A percentile compares a stretch with the other conserved stretches of the same genome.
phyloP scores from a whole-genome alignment of 2,329 filamentous ascomycete genomes.

The Aspergillus nomiae region DNA sequence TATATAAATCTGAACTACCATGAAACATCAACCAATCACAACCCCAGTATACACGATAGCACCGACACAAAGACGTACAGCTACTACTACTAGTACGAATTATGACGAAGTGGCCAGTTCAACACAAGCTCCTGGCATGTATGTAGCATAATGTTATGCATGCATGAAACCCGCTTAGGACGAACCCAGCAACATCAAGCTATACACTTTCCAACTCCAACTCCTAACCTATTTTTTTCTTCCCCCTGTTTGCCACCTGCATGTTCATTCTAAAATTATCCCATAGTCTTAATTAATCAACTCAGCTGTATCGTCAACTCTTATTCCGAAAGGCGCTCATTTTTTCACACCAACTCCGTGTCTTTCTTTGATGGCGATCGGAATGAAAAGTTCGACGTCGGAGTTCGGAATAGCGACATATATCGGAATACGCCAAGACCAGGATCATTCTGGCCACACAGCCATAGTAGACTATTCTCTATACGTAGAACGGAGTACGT shows the following conservation, averaged over 20 bases:
- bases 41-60: neutral
- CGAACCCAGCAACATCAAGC: neutral
- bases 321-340: neutral
- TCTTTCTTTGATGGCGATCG: neutral
- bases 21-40: neutral
- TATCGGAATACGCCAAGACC: neutral
- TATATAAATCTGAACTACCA: neutral
- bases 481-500: neutral
- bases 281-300: neutral
- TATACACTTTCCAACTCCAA: neutral
- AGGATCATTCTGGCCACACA: neutral
- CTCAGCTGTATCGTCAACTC: neutral
- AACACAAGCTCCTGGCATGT: neutral
- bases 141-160: neutral
- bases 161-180: neutral
- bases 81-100: too few species aligned
- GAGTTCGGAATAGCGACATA: neutral
- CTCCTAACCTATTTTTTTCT: neutral
- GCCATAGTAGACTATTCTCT: neutral
- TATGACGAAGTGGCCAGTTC: too few species aligned
- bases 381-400: neutral
- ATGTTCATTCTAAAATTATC: neutral
- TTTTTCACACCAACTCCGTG: neutral
- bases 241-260: neutral
- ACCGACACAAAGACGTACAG: neutral